Conservation (phyloP, 2,329 filamentous ascomycete species). For the Annulohypoxylon truncatum region DNA sequence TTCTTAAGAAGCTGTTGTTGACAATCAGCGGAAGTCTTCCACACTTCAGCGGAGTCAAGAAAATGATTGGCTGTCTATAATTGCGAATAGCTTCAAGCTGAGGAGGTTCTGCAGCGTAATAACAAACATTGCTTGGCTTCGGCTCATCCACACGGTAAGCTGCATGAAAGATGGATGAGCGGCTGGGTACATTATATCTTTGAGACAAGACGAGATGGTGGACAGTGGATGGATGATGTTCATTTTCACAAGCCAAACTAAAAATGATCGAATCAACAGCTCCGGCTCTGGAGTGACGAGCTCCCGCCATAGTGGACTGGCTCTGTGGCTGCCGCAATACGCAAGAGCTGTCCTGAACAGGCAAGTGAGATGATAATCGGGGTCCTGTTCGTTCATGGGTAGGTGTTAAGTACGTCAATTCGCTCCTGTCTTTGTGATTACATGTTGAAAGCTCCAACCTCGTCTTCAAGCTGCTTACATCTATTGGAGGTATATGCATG, state of each 20-base stretch:
- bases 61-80: constrained; percentile 12
- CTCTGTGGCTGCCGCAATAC: constrained; percentile 30
- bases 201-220: constrained; percentile 24
- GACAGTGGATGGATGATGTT: constrained; percentile 3
- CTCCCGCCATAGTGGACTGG: constrained; percentile 1
- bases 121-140: constrained; percentile 24
- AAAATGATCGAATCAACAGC: not conserved
- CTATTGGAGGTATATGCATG: not conserved
- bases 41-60: constrained; percentile 8
- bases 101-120: constrained; percentile 10
- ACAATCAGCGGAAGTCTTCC: constrained; percentile 18
- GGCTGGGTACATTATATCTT: constrained; percentile 26
- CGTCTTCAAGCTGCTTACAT: constrained; percentile 1
- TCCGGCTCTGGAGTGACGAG: constrained; percentile 7
- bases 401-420: constrained; percentile 22
- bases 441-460: constrained; percentile 9
- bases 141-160: constrained; percentile 33
- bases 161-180: constrained; percentile 31
- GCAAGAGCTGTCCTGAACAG: constrained; percentile 41
- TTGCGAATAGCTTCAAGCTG: constrained; percentile 39
- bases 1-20: not conserved
- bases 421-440: constrained; percentile 13
- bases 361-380: constrained; percentile 37
- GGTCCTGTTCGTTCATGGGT: constrained; percentile 22
- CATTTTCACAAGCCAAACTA: constrained; percentile 37